Evolutionary conservation across 31 red algal genomes (phyloP).

Genomic region (Asparagopsis taxiformis): DNA sequence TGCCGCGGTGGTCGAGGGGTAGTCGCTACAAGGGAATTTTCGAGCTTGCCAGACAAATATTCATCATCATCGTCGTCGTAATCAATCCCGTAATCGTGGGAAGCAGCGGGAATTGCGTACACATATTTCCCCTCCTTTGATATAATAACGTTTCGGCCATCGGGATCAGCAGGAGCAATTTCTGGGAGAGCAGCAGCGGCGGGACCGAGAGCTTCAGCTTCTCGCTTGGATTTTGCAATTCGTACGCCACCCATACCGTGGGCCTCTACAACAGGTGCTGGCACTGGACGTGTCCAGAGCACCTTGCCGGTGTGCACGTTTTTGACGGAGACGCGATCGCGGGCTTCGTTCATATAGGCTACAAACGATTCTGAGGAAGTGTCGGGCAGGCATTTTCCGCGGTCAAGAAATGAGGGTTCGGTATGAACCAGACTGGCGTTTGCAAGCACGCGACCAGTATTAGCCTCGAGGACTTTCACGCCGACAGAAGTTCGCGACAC

Average conservation of each 20-base stretch:
- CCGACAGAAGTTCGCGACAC: constrained; percentile 49
- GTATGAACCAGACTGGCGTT: constrained; percentile 69
- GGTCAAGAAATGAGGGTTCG: constrained; percentile 52
- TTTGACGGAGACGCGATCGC: constrained; percentile 31
- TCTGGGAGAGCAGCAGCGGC: neutral
- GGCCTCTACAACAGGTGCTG: constrained; percentile 40
- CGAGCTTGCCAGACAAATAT: no score
- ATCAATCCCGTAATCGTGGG: no score
- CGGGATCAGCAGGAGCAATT: neutral
- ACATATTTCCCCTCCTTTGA: constrained; percentile 28
- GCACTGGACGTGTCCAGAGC: constrained; percentile 32
- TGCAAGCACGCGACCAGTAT: constrained; percentile 46
- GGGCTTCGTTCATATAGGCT: constrained; percentile 34
- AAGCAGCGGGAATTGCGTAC: constrained; percentile 32
- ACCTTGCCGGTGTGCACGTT: constrained; percentile 28
- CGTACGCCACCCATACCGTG: constrained; percentile 58
- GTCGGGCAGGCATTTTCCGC: constrained; percentile 19
- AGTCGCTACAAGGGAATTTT: no score
- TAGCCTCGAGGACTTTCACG: constrained; percentile 51
- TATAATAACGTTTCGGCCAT: constrained; percentile 22
- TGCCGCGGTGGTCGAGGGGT: no score
- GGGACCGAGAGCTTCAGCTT: neutral
- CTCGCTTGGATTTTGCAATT: constrained; percentile 1
- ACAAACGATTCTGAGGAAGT: constrained; percentile 10
- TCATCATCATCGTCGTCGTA: neutral